Conservation (phyloP, 2,329 filamentous ascomycete genomes). For the Arthrobotrys megalospora region DNA sequence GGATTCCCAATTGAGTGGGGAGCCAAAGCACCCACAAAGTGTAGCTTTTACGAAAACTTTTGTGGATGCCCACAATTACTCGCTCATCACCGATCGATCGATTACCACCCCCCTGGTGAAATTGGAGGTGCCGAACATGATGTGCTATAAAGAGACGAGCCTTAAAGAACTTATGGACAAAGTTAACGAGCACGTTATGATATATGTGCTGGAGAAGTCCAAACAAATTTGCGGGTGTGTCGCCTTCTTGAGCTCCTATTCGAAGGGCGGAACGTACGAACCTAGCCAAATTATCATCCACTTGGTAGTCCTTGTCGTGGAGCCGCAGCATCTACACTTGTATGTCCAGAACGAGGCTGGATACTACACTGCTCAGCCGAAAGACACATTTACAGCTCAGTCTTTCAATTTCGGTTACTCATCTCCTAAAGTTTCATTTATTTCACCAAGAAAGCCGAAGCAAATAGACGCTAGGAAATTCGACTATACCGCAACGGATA, state of each 20-base stretch:
- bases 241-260: conserved; percentile 1
- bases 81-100: not conserved
- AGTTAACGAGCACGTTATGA: not conserved
- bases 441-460: not conserved
- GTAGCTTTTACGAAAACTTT: not conserved
- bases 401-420: conserved; percentile 9
- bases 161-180: not conserved
- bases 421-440: not conserved
- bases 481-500: too few species aligned
- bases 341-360: not conserved
- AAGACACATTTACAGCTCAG: not conserved
- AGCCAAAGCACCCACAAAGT: not conserved
- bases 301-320: not conserved
- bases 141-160: not conserved
- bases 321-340: not conserved
- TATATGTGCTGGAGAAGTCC: not conserved
- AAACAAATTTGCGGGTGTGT: conserved; percentile 1
- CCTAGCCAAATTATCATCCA: not conserved
- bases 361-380: not conserved
- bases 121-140: not conserved
- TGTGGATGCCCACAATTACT: not conserved
- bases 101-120: too few species aligned
- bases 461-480: not conserved
- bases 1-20: not conserved
- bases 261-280: not conserved